Evolutionary conservation across 2,329 filamentous ascomycete species (phyloP).

Genomic region (Coleophoma crateriformis): DNA sequence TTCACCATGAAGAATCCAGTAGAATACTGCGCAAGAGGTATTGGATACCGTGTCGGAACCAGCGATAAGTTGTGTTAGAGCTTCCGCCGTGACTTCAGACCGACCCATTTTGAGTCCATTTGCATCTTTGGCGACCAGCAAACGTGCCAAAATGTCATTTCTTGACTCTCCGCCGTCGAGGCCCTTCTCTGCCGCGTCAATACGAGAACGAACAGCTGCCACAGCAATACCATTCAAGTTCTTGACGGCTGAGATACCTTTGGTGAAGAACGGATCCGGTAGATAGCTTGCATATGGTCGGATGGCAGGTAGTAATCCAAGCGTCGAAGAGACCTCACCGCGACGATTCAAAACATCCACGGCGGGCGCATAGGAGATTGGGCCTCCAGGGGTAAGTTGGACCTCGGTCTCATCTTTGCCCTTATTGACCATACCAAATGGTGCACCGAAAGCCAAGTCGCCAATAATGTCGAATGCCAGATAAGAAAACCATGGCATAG

Average conservation of each 20-base stretch:
- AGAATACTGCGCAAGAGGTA: conserved; percentile 75
- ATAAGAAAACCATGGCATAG: conserved; percentile 71
- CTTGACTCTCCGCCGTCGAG: conserved; percentile 42
- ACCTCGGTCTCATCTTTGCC: conserved; percentile 73
- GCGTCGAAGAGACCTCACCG: conserved; percentile 74
- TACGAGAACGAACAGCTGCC: conserved; percentile 67
- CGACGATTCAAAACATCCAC: conserved; percentile 85
- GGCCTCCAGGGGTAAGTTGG: conserved; percentile 48
- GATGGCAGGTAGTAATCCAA: conserved; percentile 67
- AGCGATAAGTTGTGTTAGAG: conserved; percentile 78
- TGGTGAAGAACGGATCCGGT: conserved; percentile 72
- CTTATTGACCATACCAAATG: conserved; percentile 74
- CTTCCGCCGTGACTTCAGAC: conserved; percentile 78
- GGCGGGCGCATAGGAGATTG: conserved; percentile 64
- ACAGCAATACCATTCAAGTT: conserved; percentile 82
- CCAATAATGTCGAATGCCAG: conserved; percentile 45
- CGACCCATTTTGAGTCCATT: conserved; percentile 68
- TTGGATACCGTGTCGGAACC: conserved; percentile 71
- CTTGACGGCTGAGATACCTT: conserved; percentile 67
- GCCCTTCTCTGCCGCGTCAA: conserved; percentile 56
- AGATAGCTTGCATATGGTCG: conserved; percentile 75
- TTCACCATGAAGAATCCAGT: conserved; percentile 50
- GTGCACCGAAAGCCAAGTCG: conserved; percentile 62
- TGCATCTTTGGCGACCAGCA: conserved; percentile 83
- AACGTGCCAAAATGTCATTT: conserved; percentile 70